Evolutionary conservation across 2,329 filamentous ascomycete genomes (phyloP), one percentile per base, ranked within the genome.

Genomic region (Madurella fahalii): DNA sequence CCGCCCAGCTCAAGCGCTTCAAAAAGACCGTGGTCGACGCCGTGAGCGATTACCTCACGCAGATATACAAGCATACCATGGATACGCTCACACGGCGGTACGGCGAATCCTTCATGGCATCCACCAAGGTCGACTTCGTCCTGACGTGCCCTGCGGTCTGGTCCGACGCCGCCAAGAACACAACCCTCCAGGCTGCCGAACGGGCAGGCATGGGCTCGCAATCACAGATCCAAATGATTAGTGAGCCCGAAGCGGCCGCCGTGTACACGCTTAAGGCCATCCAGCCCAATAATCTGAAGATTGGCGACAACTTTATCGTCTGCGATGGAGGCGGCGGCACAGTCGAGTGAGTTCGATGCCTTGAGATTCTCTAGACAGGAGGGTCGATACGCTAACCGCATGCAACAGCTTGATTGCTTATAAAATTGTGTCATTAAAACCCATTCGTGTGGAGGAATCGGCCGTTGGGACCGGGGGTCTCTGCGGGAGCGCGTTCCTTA

Each of bases 81-180:
- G 85, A 90, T 65, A 90, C 85, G 0, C 75, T 93, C 59, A 87
- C 82, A 1, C 77, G 85, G 57, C 77, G 87, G 45, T 92, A 91
- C 65, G 89, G 89, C 63, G 85, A 88, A 70, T 84, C 83, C 0
- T 92, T 93, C 64, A 89, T 92, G 83, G 80, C 81, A 7, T 83
- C 81, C 8, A 91, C 87, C 5, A 84, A 84, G 63, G 84, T 90
- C 40, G 84, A 92, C 58, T 92, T 89, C 63, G 87, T 93, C 47
- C 76, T 94, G 52, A 93, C 89, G 1, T 89, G 88, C 49, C 89
- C 89, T 8, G 89, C 89, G 8, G 87, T 93, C 8, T 94, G 89
- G 89, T 89, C 84, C 20, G 89, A 94, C 67, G 82, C 86, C 0
- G 89, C 89, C n/a, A 93, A 92, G 73, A 89, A 90, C 68, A 88